Evolutionary conservation across 306 rosid genomes (phyloP), one percentile per base, ranked within the genome.

Genomic region (Cicer cuneatum): DNA sequence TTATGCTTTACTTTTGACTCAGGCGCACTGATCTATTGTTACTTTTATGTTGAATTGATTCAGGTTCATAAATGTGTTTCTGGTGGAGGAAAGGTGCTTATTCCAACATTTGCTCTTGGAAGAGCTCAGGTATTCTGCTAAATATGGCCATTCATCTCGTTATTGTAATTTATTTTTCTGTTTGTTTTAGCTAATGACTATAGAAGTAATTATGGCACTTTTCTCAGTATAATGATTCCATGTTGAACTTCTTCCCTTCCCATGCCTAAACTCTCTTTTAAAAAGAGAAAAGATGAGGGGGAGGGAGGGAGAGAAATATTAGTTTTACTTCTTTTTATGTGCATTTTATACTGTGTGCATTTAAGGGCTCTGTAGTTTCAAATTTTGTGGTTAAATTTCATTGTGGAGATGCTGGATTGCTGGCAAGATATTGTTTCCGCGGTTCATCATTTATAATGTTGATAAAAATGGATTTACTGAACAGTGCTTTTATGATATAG

Each of bases 81-180:
- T 33, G 81, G 84, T 10, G 97, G 97, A 72, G 98, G 98, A 64
- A 93, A 91, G 80, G 98, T 93, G 75, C 96, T 91, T 72, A 91
- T 93, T 89, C 97, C 98, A 72, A 84, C 98, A 62, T 91, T 89
- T 87, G 98, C 92, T 70, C 90, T 93, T n/a, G 97, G 97, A 83
- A 90, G 97, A 85, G 96, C 98, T 82, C 97, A 93, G 98, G 98
- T 93, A 81, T 66, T 74, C 39, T 71, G 24, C 64, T 64, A 5
- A 74, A 53, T 40, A 71, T 81, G 5, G n/a, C 29, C 39, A 47
- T 66, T 62, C 57, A 19, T 74, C 68, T 54, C 43, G 29, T 9
- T 29, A 51, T 45, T 41, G 54, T 63, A 65, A 43, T 61, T 46
- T 74, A 29, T 78, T 7, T 47, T 70, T 63, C 21, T 37, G 52